phyloP scores from a whole-genome alignment of 345 rosid genomes.

The Euphorbia peplus region DNA sequence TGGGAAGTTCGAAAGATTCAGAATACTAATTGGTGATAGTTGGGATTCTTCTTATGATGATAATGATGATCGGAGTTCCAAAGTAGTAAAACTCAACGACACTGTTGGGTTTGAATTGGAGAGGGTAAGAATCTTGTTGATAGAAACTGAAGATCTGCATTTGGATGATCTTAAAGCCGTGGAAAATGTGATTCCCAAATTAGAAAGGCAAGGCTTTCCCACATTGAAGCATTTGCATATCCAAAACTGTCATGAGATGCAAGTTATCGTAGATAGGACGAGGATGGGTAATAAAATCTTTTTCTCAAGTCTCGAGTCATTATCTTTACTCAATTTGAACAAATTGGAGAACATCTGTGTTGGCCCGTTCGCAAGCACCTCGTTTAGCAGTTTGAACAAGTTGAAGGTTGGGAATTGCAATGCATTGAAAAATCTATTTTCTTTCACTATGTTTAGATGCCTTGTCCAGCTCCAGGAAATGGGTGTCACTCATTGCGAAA shows the following conservation, averaged over 20 bases:
- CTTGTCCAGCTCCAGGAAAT: conserved; percentile 16
- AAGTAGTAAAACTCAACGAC: conserved; percentile 7
- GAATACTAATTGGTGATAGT: conserved; percentile 16
- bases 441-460: conserved; percentile 4
- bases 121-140: background rate
- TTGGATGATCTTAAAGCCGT: conserved; percentile 6
- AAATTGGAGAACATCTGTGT: conserved; percentile 17
- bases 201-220: conserved; percentile 9
- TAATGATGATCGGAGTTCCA: background rate
- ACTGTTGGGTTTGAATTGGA: background rate
- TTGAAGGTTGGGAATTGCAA: conserved; percentile 17
- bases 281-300: background rate
- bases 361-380: background rate
- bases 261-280: background rate
- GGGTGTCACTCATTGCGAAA: background rate
- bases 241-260: conserved; percentile 2
- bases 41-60: background rate
- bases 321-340: conserved; percentile 11
- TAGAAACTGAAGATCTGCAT: conserved; percentile 7
- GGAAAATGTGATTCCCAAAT: background rate
- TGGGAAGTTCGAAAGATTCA: conserved; percentile 2
- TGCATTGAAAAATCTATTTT: conserved; percentile 18
- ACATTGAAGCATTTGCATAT: background rate
- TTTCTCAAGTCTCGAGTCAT: conserved; percentile 10
- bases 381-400: conserved; percentile 13